Evolutionary conservation across 2,329 filamentous ascomycete genomes (phyloP), one percentile per base, ranked within the genome.

Genomic region (Triangularia verruculosa): DNA sequence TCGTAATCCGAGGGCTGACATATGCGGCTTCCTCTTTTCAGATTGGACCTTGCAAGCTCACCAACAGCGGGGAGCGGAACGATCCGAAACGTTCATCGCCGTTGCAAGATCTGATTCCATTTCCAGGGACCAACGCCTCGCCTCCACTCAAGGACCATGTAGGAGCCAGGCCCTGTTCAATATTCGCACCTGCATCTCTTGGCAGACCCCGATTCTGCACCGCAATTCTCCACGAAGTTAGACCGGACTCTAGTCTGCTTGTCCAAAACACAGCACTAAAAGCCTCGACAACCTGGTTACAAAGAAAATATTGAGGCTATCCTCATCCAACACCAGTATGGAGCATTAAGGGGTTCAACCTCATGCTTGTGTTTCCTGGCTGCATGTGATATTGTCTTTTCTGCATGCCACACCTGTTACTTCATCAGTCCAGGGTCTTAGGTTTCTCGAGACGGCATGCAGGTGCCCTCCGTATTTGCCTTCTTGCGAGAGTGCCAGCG

Each of bases 321-420:
- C n/a, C 20, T 20, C 6, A 47, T 47, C 3, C n/a, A 47, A 17
- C 15, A 12, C n/a, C n/a, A 2, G 7, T 20, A 47, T 8, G 39
- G 20, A 20, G 7, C 2, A 20, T 47, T 47, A n/a, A 20, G 39
- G 39, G 39, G 39, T 20, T 9, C n/a, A 28, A 47, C 4, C n/a
- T 9, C 39, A 47, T 47, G 55, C 22, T 39, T 32, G n/a, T 57
- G 2, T n/a, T 11, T 15, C n/a, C 3, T 5, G 55, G 61, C 61
- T 67, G 62, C 65, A 67, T 67, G 65, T 65, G 65, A 63, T 67
- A 67, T 65, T 61, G 63, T 61, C 64, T 59, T 25, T 54, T n/a
- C 62, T 64, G 60, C 61, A 65, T 20, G 56, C 39, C 39, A 8
- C n/a, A n/a, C 2, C n/a, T 17, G n/a, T 20, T 20, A 5, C 6